A percentile compares a stretch with the other conserved stretches of the same genome.
Conservation (phyloP, 2,329 filamentous ascomycete species). For the Monascus ruber region DNA sequence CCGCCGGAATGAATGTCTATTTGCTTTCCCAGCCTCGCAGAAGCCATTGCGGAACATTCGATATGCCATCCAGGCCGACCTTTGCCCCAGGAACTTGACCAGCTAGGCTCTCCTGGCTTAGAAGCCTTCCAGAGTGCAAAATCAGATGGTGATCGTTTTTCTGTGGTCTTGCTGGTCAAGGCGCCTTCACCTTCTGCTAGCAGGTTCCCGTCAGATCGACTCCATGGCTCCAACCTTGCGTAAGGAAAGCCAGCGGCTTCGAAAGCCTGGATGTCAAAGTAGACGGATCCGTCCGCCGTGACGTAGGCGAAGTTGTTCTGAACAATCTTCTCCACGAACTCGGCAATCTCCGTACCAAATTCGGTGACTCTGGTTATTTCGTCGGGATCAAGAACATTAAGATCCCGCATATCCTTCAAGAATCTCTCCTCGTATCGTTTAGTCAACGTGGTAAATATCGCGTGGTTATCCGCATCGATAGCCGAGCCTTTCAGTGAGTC, state of each 20-base stretch:
- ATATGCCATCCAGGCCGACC: slow-evolving; percentile 94
- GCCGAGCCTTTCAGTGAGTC: slow-evolving; percentile 50
- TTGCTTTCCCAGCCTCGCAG: slow-evolving; percentile 66
- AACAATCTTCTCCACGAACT: slow-evolving; percentile 72
- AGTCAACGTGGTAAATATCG: slow-evolving; percentile 81
- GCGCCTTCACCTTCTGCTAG: slow-evolving; percentile 86
- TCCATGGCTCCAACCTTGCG: slow-evolving; percentile 74
- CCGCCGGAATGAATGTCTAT: slow-evolving; percentile 94
- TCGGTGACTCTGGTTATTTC: slow-evolving; percentile 83
- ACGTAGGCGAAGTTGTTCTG: slow-evolving; percentile 76
- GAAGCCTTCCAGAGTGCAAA: slow-evolving; percentile 92
- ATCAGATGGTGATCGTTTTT: slow-evolving; percentile 68
- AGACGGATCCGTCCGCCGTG: slow-evolving; percentile 69
- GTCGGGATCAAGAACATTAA: slow-evolving; percentile 77
- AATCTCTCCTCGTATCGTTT: slow-evolving; percentile 80
- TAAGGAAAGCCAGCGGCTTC: slow-evolving; percentile 77
- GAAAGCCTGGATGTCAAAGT: slow-evolving; percentile 84
- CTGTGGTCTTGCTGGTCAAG: slow-evolving; percentile 46
- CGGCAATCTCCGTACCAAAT: slow-evolving; percentile 75
- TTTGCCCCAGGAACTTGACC: slow-evolving; percentile 77
- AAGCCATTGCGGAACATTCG: slow-evolving; percentile 93
- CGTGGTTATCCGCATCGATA: slow-evolving; percentile 50
- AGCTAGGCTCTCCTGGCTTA: slow-evolving; percentile 83
- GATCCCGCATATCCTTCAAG: slow-evolving; percentile 70
- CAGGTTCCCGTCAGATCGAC: slow-evolving; percentile 68